Evolutionary conservation across 352 stramenopile genomes (phyloP).

Genomic region (Globisporangium viniferum): DNA sequence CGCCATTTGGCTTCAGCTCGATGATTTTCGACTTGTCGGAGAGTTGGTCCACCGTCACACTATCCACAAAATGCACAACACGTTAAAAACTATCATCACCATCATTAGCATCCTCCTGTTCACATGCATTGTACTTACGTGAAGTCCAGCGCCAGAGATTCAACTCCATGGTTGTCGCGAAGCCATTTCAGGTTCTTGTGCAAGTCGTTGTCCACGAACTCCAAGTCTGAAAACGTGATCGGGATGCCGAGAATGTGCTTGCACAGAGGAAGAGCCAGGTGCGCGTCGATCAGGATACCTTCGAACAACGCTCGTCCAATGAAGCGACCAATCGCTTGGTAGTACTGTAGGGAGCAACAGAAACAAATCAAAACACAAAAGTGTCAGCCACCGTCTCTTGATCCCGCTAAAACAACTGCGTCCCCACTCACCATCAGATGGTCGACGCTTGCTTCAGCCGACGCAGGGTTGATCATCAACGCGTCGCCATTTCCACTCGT

Average conservation of each 20-base stretch:
- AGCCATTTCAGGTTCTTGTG: slow-evolving; percentile 87
- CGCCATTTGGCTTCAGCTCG: slow-evolving; percentile 94
- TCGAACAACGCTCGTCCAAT: slow-evolving; percentile 87
- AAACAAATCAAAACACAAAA: slow-evolving; percentile 10
- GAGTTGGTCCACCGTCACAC: slow-evolving; percentile 72
- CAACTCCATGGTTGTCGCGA: slow-evolving; percentile 72
- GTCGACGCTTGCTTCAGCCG: slow-evolving; percentile 75
- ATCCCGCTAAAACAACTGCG: background rate
- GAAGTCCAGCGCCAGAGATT: slow-evolving; percentile 79
- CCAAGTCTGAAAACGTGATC: slow-evolving; percentile 89
- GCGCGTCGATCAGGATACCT: slow-evolving; percentile 81
- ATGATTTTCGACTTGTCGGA: slow-evolving; percentile 82
- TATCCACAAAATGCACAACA: slow-evolving; percentile 17
- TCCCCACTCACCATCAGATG: slow-evolving; percentile 70
- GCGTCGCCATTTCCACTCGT: slow-evolving; percentile 69
- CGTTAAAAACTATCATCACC: background rate
- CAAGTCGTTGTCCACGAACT: slow-evolving; percentile 88
- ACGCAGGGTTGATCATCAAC: slow-evolving; percentile 84
- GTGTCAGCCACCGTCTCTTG: background rate
- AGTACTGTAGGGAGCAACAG: slow-evolving; percentile 46
- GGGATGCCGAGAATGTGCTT: slow-evolving; percentile 89
- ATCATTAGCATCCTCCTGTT: background rate
- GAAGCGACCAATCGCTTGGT: slow-evolving; percentile 86
- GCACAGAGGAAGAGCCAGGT: slow-evolving; percentile 82
- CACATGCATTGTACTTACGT: slow-evolving; percentile 44